Evolutionary conservation across 768 basidiomycete genomes (phyloP).

Genomic region (Tylopilus rubrobrunneus): DNA sequence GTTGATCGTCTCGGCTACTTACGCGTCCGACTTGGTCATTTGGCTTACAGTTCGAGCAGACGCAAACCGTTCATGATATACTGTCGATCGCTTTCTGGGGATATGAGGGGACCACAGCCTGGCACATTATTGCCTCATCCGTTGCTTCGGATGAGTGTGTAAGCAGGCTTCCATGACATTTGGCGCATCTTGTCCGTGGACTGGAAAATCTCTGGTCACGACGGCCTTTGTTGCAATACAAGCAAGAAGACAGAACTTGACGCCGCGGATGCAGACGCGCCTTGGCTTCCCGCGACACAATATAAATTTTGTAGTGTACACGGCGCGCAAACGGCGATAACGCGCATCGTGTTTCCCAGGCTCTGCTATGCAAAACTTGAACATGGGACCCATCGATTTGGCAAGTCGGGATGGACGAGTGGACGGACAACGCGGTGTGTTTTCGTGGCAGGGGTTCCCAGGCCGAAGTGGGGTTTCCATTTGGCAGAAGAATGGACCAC

Average conservation of each 20-base stretch:
- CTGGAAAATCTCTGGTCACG: slow-evolving; percentile 15
- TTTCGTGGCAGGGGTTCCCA: slow-evolving; percentile 16
- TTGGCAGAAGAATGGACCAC: slow-evolving; percentile 15
- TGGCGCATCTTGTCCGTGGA: slow-evolving; percentile 6
- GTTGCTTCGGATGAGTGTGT: slow-evolving; percentile 1
- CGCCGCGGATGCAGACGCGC: background rate
- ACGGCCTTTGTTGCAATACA: slow-evolving; percentile 2
- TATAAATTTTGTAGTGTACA: background rate
- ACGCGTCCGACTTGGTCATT: background rate
- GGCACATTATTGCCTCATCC: slow-evolving; percentile 25
- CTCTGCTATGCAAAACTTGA: background rate
- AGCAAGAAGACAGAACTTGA: background rate
- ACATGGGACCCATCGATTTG: slow-evolving; percentile 7
- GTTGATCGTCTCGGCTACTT: slow-evolving; percentile 6
- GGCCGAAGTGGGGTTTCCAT: slow-evolving; percentile 7
- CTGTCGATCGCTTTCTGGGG: slow-evolving; percentile 21
- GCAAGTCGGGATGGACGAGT: slow-evolving; percentile 7
- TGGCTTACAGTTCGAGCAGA: slow-evolving; percentile 3
- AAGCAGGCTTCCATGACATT: slow-evolving; percentile 23
- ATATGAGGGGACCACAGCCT: slow-evolving; percentile 12
- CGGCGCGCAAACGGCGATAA: slow-evolving; percentile 12
- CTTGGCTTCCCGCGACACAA: background rate
- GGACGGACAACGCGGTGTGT: slow-evolving; percentile 2
- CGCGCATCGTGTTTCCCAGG: slow-evolving; percentile 13
- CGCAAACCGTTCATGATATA: background rate